A percentile compares a stretch with the other conserved stretches of the same genome.
Evolutionary conservation across 2,329 filamentous ascomycete genomes (phyloP).

Genomic region (Esteya vermicola): DNA sequence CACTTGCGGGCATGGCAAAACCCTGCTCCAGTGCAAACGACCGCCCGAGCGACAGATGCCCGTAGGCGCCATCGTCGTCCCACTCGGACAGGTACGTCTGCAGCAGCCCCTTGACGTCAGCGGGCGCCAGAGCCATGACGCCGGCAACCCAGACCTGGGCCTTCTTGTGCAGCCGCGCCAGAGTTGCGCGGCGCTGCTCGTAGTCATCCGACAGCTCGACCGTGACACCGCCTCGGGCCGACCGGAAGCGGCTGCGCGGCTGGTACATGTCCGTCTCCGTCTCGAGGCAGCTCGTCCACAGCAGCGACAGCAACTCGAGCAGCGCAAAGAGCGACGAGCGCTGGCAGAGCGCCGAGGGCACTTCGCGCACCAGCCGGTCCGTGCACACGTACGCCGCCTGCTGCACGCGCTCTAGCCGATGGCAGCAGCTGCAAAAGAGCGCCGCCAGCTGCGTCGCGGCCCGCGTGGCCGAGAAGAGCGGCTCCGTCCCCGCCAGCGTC

Average conservation of each 20-base stretch:
- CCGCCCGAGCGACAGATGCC: constrained; percentile 79
- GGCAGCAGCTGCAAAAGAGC: constrained; percentile 81
- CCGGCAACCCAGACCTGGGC: constrained; percentile 69
- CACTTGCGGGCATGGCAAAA: constrained; percentile 68
- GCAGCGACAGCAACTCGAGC: constrained; percentile 77
- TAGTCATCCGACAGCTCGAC: constrained; percentile 94
- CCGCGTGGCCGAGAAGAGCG: constrained; percentile 78
- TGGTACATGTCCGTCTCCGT: constrained; percentile 89
- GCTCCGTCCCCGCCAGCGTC: constrained; percentile 54
- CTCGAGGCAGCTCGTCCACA: constrained; percentile 92
- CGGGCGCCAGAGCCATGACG: constrained; percentile 70
- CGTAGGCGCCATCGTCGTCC: constrained; percentile 79
- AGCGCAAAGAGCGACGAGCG: constrained; percentile 83
- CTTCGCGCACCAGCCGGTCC: constrained; percentile 68
- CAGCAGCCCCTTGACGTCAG: constrained; percentile 87
- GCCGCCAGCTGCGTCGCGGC: constrained; percentile 76
- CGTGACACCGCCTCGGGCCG: constrained; percentile 60
- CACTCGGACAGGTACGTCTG: constrained; percentile 95
- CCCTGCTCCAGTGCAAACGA: constrained; percentile 94
- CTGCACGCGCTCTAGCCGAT: constrained; percentile 84
- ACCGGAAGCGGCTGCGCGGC: constrained; percentile 69
- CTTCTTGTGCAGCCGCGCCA: constrained; percentile 62
- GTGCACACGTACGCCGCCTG: constrained; percentile 72
- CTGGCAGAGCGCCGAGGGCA: constrained; percentile 83
- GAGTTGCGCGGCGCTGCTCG: constrained; percentile 61